Evolutionary conservation across 192 early-diverging fungal species (phyloP), one percentile per base, ranked within the genome.

Genomic region (Coemansia sp.): DNA sequence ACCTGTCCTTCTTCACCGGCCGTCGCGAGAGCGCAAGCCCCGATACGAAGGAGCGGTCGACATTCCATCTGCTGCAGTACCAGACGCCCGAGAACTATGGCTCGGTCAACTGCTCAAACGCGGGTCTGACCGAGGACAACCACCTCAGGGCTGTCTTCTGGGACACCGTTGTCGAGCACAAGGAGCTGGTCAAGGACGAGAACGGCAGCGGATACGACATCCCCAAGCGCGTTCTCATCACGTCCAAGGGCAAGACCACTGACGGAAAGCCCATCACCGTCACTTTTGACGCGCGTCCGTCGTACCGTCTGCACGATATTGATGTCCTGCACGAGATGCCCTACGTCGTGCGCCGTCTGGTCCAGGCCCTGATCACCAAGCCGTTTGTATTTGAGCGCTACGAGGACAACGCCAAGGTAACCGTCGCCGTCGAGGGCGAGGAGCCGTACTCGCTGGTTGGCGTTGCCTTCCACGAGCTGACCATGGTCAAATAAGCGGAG

Each of bases 321-420:
- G 94, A 98, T 72, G 84, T 96, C 14, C 76, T 98, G 35, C 73
- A 83, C n/a, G 93, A 94, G 68, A 85, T 98, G 70, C 94, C 95
- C 16, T 98, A 85, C 74, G 75, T 96, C 39, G 53, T 98, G n/a
- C 85, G 90, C 49, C 93, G 90, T 61, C 69, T 95, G 45, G 91
- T 98, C 42, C 91, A 95, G 80, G 89, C 93, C 0, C 88, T 95
- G 62, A 89, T 98, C 28, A 94, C 93, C 20, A 91, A 91, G 61
- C 95, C 95, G 32, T 97, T 88, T 62, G 84, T 94, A 30, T 98
- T 95, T 73, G 93, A 98, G 74, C 95, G 94, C 88, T 86, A 90
- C 55, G 85, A 88, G 30, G 87, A 87, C 3, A 78, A 75, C 9
- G 88, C 89, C 36, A 82, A 85, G 47, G 78, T 98, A 22, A 85